phyloP scores from a whole-genome alignment of 805 yeast species.

The Metschnikowia kunwiensis region DNA sequence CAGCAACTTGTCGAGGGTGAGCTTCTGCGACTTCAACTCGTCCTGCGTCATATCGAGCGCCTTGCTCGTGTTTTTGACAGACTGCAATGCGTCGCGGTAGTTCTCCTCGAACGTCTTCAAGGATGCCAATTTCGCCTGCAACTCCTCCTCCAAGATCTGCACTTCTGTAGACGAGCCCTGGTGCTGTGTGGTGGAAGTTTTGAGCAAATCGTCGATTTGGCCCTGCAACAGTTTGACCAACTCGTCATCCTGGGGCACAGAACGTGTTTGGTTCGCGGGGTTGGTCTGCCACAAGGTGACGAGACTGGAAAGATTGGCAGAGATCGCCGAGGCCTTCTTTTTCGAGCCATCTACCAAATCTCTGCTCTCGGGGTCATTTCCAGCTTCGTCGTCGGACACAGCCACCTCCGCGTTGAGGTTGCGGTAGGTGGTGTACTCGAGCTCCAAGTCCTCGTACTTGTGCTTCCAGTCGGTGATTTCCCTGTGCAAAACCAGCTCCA shows the following conservation, averaged over 20 bases:
- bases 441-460: constrained; percentile 41
- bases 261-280: constrained; percentile 2
- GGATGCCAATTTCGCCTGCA: constrained; percentile 26
- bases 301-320: constrained; percentile 17
- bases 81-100: constrained; percentile 67
- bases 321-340: constrained; percentile 1
- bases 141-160: constrained; percentile 27
- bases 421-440: constrained; percentile 44
- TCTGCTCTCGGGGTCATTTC: constrained; percentile 10
- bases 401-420: constrained; percentile 33
- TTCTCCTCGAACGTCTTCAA: constrained; percentile 53
- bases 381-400: constrained; percentile 28
- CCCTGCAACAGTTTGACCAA: constrained; percentile 45
- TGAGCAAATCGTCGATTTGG: constrained; percentile 55
- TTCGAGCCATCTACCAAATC: constrained; percentile 26
- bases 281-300: constrained; percentile 5
- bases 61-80: constrained; percentile 68
- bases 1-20: constrained; percentile 50
- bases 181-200: constrained; percentile 44
- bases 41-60: constrained; percentile 73
- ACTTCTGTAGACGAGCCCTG: constrained; percentile 36
- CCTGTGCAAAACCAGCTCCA: constrained; percentile 43
- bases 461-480: constrained; percentile 48
- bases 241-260: constrained; percentile 16
- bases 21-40: constrained; percentile 63